Conservation (phyloP, 2,329 filamentous ascomycete species). For the Graphium sp. region DNA sequence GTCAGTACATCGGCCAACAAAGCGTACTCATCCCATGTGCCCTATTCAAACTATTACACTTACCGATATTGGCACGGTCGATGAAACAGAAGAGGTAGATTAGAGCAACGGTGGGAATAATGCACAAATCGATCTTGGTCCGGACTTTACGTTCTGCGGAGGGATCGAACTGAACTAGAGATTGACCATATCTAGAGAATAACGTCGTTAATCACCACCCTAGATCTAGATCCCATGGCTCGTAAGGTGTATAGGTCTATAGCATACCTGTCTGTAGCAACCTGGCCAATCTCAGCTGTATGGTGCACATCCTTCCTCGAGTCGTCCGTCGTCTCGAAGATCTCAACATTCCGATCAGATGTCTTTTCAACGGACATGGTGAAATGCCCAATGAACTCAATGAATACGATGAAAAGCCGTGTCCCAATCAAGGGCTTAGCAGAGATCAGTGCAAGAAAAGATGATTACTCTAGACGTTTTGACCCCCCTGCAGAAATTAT, state of each 20-base stretch:
- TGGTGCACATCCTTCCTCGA: constrained; percentile 7
- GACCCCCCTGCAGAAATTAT: too few species aligned
- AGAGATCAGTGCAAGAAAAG: too few species aligned
- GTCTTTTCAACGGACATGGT: too few species aligned
- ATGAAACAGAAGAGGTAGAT: constrained; percentile 62
- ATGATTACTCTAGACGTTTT: too few species aligned
- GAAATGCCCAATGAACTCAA: too few species aligned
- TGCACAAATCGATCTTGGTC: constrained; percentile 46
- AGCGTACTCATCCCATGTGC: too few species aligned
- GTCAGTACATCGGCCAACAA: background rate
- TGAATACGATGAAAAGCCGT: too few species aligned
- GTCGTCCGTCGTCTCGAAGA: too few species aligned
- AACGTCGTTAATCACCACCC: too few species aligned
- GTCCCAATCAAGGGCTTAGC: too few species aligned
- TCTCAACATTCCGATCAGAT: too few species aligned
- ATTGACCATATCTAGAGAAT: constrained; percentile 25
- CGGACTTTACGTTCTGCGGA: constrained; percentile 39
- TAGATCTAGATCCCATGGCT: background rate
- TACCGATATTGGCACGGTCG: constrained; percentile 58
- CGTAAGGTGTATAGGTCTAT: constrained; percentile 1
- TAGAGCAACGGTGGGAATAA: constrained; percentile 48
- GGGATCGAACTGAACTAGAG: constrained; percentile 35
- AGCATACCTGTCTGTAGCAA: constrained; percentile 26
- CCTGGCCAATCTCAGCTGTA: constrained; percentile 23
- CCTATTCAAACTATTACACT: constrained; percentile 7